phyloP scores from a whole-genome alignment of 192 early-diverging fungal species.

The Phlyctochytrium arcticum region DNA sequence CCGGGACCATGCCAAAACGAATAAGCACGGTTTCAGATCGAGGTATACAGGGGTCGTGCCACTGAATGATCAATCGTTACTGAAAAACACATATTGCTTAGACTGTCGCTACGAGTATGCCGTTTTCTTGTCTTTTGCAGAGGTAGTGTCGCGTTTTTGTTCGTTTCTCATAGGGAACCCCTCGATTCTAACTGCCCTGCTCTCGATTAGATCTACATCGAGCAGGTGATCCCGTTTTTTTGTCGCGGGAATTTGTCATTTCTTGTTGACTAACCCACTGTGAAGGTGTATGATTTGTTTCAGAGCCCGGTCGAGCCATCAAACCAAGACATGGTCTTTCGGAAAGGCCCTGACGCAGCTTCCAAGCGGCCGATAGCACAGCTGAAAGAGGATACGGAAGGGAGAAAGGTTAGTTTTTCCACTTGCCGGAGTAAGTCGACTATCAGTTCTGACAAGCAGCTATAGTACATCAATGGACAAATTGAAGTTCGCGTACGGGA shows the following conservation, averaged over 20 bases:
- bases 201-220: conserved; percentile 5
- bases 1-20: not conserved
- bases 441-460: not conserved
- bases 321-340: not conserved
- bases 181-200: not conserved
- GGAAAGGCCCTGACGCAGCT: not conserved
- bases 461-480: conserved; percentile 14
- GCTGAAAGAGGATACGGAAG: conserved; percentile 15
- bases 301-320: not conserved
- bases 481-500: conserved; percentile 10
- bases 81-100: not conserved
- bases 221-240: conserved; percentile 1
- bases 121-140: conserved; percentile 20
- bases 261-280: not conserved
- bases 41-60: not conserved
- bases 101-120: not conserved
- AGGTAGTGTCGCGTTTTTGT: conserved; percentile 2
- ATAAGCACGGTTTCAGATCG: not conserved
- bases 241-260: not conserved
- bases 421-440: not conserved
- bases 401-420: conserved; percentile 4
- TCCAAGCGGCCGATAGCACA: conserved; percentile 1
- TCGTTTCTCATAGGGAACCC: not conserved
- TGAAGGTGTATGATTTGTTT: conserved; percentile 14
- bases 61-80: too few species aligned